Base-by-base conservation (phyloP, 345 rosid species). In the Iberis pinnata region DNA sequence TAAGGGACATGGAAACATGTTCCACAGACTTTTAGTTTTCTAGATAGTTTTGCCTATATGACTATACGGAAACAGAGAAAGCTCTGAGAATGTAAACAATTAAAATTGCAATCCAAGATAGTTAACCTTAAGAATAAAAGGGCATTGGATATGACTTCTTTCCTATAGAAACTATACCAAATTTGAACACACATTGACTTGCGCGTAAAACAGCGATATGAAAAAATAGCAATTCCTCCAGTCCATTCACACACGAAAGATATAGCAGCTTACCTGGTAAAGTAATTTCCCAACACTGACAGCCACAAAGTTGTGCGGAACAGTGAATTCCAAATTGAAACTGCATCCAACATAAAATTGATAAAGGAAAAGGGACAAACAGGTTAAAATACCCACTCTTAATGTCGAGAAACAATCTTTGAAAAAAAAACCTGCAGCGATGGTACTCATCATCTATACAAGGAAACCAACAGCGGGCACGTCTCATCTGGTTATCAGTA, bases 391-490 rank as follows among this genome's bases (percentile, higher is more conserved):
- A 48, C 35, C n/a, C 47, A 35, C 25, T 25, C 15, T 25, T 32
- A 52, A 18, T 49, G 26, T 18, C 60, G 50, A 59, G 52, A 63
- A 29, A 67, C 9, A 4, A 36, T 41, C 24, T 25, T 65, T 14
- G 24, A 7, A 26, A 42, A 26, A 25, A 24, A 49, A 42, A 92
- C 98, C 98, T 76, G 84, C 93, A 92, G 32, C 83, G 78, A 76
- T 92, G 96, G 49, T 72, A 77, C 55, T 71, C 77, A 42, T 83
- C 89, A 43, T 92, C 96, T 27, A 85, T 69, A 63, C 95, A 92
- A 48, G 96, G 98, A 67, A 92, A 88, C 98, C 98, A 92, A 68
- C 95, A 88, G 15, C 96, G 78, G 22, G 96, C 93, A 60, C 96
- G 95, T 73, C 95, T 72, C 58, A 92, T 71, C 66, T 92, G 98